These are phyloP conservation scores for Ceratocystis albifundus DNA, from an alignment of 2,329 filamentous ascomycete genomes.

Conservation along the genomic window DNA sequence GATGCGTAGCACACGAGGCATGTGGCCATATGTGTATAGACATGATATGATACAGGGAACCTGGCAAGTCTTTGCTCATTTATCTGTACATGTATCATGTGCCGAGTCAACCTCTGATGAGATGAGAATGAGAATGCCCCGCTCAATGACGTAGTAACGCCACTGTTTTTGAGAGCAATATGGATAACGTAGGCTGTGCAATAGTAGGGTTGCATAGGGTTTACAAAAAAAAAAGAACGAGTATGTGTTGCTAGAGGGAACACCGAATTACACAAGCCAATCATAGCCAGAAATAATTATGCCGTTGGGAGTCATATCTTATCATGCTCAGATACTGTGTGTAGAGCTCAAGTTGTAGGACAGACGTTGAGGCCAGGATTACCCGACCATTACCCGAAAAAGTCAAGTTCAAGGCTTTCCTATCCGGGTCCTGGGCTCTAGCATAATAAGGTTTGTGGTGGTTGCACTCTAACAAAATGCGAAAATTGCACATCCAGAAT, in stretches of 20 bases:
- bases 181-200: neutral
- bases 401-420: neutral
- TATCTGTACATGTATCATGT: neutral
- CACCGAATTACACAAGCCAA: neutral
- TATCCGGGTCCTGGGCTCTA: constrained; percentile 1
- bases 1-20: too few species aligned
- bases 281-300: neutral
- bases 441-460: constrained; percentile 1
- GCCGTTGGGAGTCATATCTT: neutral
- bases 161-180: neutral
- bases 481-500: constrained; percentile 8
- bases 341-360: neutral
- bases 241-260: neutral
- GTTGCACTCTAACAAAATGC: neutral
- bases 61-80: neutral
- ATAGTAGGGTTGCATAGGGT: neutral
- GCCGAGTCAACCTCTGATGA: neutral
- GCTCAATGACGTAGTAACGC: neutral
- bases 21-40: too few species aligned
- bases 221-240: neutral
- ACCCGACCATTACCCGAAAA: neutral
- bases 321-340: neutral
- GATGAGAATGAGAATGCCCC: neutral
- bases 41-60: too few species aligned
- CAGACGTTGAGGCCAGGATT: neutral